Conservation (phyloP, 768 basidiomycete species). For the Termitomyces sp. region DNA sequence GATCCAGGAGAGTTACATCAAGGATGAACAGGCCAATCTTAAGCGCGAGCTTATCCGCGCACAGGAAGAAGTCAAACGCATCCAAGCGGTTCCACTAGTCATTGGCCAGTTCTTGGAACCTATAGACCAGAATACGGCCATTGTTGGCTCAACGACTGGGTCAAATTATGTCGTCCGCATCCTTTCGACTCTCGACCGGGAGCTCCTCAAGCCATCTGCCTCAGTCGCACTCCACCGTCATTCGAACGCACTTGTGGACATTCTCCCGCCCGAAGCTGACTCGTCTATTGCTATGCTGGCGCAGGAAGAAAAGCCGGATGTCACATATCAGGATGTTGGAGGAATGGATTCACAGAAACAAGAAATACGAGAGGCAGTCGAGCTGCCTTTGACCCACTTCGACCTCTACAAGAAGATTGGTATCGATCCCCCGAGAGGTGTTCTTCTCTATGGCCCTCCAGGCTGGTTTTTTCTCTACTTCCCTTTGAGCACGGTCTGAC, state of each 20-base stretch:
- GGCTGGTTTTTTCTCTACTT: conserved; percentile 41
- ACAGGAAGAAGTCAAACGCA: conserved; percentile 99
- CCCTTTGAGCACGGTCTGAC: neutral
- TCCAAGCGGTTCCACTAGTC: conserved; percentile 96
- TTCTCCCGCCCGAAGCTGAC: conserved; percentile 97
- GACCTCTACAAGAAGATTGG: conserved; percentile 99
- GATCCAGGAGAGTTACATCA: conserved; percentile 94
- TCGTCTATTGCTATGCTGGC: conserved; percentile 95
- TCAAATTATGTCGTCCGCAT: conserved; percentile 98
- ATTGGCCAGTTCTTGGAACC: conserved; percentile 99
- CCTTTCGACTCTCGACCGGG: conserved; percentile 92
- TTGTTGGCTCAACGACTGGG: conserved; percentile 96
- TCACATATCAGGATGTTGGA: conserved; percentile 90
- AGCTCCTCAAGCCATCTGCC: conserved; percentile 93
- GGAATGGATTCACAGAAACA: conserved; percentile 98
- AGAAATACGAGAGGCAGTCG: conserved; percentile 97
- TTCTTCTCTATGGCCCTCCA: conserved; percentile 94
- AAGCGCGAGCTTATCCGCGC: conserved; percentile 98
- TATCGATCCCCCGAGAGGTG: conserved; percentile 97
- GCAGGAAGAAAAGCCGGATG: conserved; percentile 92
- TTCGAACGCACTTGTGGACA: conserved; percentile 97
- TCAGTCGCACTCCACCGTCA: conserved; percentile 99
- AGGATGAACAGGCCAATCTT: conserved; percentile 96
- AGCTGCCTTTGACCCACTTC: conserved; percentile 93
- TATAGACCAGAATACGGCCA: conserved; percentile 95